Base-by-base conservation (phyloP, 306 rosid species). In the Vigna trinervia region DNA sequence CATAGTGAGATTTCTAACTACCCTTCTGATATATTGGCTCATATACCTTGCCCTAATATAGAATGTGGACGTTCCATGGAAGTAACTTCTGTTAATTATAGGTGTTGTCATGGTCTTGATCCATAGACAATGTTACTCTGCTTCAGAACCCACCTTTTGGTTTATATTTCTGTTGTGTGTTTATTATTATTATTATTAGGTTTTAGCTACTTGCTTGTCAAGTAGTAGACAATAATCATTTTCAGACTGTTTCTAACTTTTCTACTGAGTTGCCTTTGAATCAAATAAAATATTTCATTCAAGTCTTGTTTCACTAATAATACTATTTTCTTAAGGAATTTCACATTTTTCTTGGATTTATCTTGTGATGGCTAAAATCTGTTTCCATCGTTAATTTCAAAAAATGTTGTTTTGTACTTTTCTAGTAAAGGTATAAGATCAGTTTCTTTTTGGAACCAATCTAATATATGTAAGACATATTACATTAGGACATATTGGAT, bases 101-200 rank as follows among this genome's bases (percentile, higher is more conserved):
- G 36, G 76, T 78, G 82, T 48, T 78, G 82, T 0, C 82, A 78
- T 78, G 82, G 82, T 32, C 71, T 14, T 70, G 82, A 69, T 41
- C 15, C 46, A 10, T 57, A 23, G 63, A 52, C 63, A 43, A 28
- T 14, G 12, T 15, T 61, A 0, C 68, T 13, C 5, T 30, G 1
- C 12, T 6, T 14, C 2, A 12, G 43, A 30, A 60, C 11, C 11
- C 15, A n/a, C 14, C 4, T 45, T 39, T 65, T 65, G n/a, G 2
- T 4, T 65, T 10, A 4, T 10, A 65, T 39, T 65, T 65, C 4
- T 38, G 51, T 0, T 5, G 71, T 65, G 45, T 59, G 68, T 14
- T 61, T 32, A 0, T 59, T 59, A 5, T 28, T 17, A 17, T 17
- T 17, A 17, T 17, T 17, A 17, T 58, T 58, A 58, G 39, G 12